Base-by-base conservation (phyloP, 2,329 filamentous ascomycete genomes). In the Paramyrothecium sp. region DNA sequence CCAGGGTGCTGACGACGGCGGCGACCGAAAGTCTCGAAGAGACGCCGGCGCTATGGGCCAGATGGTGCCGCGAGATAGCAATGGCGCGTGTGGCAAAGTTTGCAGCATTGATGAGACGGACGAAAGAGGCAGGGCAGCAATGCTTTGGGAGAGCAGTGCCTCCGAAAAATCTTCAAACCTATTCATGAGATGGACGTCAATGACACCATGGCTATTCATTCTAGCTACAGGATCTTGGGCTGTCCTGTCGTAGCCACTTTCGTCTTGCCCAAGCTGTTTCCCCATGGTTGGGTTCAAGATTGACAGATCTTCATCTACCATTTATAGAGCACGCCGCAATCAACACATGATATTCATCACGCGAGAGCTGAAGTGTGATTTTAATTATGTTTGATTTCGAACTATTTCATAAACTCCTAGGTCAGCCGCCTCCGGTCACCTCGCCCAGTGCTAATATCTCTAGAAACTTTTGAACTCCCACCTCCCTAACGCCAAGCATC, bases 101-200 rank as follows among this genome's bases (percentile, higher is more conserved):
- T 74, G 72, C 51, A 71, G 68, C 55, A 70, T 73, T 51, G 71
- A 74, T 53, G 64, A 72, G 33, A 71, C 71, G 12, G 55, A 64
- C 17, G 67, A 69, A 50, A 56, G 56, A 16, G 67, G 71, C 19
- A 57, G 54, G 26, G 49, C 60, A 17, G 60, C 60, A 30, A 56
- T 69, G 52, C 56, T 69, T 17, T 67, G 62, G 61, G 64, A 67
- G 44, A 67, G 64, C 41, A 60, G 62, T 38, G 64, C 63, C n/a
- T 41, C 63, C 21, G 55, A 58, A 16, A 53, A 54, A 41, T 55
- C 41, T 21, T 48, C 11, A 19, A 8, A 23, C 16, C 5, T 7
- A 22, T 4, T 10, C 48, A 10, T 20, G 8, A 22, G 11, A 51
- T 20, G 19, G 48, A 51, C 23, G 48, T 51, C 48, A 19, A 19